Base-by-base conservation (phyloP, 148 eudicot species). In the Dysphania ambrosioides region DNA sequence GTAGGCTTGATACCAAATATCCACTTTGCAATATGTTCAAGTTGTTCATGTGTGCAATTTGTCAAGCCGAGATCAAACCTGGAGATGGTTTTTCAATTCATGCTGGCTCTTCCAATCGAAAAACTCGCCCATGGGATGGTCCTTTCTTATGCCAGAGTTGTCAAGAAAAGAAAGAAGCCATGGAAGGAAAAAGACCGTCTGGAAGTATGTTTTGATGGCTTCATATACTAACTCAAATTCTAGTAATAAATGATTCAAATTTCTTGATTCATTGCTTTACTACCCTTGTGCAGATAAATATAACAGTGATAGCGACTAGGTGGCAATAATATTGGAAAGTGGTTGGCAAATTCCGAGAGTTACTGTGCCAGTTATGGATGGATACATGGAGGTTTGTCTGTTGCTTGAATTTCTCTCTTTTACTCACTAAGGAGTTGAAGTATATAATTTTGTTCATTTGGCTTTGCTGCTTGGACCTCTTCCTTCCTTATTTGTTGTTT, bases 21-120 rank as follows among this genome's bases (percentile, higher is more conserved):
- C 99, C 97, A 55, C 79, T 95, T 24, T 95, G 97, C 88, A 95
- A 92, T 76, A 89, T 95, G 97, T 95, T 95, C 76, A 95, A 90
- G 90, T 82, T 95, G 86, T 95, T 95, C 86, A 85, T 84, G 75
- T 95, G 99, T 82, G 99, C 97, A 16, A 88, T 95, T 68, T 95
- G 99, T 83, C 97, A 90, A 89, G 80, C 86, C 41, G 99, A 95
- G 82, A 87, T 95, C 69, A 89, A 90, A 81, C 99, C 97, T 0
- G 97, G 99, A 44, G 94, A 95, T 29, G 99, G 99, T 77, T 77
- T 95, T 42, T 95, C 99, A 62, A 86, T 95, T 80, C 97, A 92
- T 56, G 82, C 87, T 0, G 87, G 88, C 13, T 80, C 86, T 53
- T 51, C 86, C 21, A 81, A 79, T 73, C 74, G 85, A 19, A 92